Conservation (phyloP, 2,329 filamentous ascomycete genomes). For the Xylaria sp. region DNA sequence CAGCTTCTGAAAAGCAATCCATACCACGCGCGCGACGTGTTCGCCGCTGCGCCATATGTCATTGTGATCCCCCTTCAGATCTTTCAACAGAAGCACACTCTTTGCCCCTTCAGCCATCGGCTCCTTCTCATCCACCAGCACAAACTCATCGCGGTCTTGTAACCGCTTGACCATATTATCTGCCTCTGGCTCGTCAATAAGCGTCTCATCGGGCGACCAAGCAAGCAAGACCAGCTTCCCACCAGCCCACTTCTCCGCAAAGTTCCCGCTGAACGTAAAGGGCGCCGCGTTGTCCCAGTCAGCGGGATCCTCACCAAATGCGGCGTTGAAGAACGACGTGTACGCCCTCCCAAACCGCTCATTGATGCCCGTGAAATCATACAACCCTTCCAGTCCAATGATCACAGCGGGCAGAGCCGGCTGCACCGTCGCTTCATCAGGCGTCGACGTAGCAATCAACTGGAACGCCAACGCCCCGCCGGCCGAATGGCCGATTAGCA, state of each 20-base stretch:
- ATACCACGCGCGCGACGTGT: slow-evolving; percentile 47
- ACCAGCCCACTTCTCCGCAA: slow-evolving; percentile 35
- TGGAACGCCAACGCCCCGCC: slow-evolving; percentile 62
- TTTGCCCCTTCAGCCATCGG: slow-evolving; percentile 2
- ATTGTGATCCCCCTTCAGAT: slow-evolving; percentile 56
- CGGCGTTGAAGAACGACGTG: slow-evolving; percentile 49
- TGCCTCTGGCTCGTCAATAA: slow-evolving; percentile 54
- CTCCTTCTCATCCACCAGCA: neutral
- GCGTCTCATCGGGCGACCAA: slow-evolving; percentile 43
- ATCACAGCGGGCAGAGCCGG: slow-evolving; percentile 45
- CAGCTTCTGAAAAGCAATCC: slow-evolving; percentile 20
- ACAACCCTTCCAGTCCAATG: slow-evolving; percentile 61
- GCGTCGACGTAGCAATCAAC: slow-evolving; percentile 37
- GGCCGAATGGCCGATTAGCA: slow-evolving; percentile 58
- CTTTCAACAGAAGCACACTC: slow-evolving; percentile 36
- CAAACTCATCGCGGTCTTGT: slow-evolving; percentile 32
- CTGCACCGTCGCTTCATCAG: slow-evolving; percentile 25
- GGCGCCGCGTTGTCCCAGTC: slow-evolving; percentile 55
- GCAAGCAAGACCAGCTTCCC: slow-evolving; percentile 37
- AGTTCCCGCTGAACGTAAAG: slow-evolving; percentile 38
- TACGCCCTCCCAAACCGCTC: slow-evolving; percentile 47
- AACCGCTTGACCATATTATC: slow-evolving; percentile 50
- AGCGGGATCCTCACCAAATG: slow-evolving; percentile 52
- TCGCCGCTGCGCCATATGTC: slow-evolving; percentile 56
- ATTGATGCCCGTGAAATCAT: slow-evolving; percentile 54